Base-by-base conservation (phyloP, 371 early-diverging fungal species). In the Amoeboaphelidium occidentale region DNA sequence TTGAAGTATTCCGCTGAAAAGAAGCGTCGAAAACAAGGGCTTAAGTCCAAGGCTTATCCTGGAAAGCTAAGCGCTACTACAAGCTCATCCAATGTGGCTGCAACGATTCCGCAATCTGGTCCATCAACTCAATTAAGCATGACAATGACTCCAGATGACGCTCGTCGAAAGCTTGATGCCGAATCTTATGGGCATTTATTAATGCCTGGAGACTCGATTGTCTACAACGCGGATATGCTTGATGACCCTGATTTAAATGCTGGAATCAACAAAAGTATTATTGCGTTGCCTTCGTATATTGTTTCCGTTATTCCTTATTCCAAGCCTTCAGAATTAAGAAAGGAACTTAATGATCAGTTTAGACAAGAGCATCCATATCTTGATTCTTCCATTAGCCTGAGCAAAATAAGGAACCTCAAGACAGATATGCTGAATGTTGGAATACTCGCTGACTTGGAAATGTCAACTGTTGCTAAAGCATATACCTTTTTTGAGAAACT, bases 401-500 rank as follows among this genome's bases (percentile, higher is more conserved):
- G 73, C 50, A 77, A 83, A 55, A 83, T 88, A 23, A 67, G 85
- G 22, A 69, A 67, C 22, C 60, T 83, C 51, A 88, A 88, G 49
- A 46, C 57, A 0, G 67, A 72, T 48, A 53, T 88, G 46, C 49
- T 84, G 13, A 67, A 66, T 6, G 61, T 70, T 25, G 66, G 63
- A 1, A 50, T 27, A 49, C 45, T 25, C 50, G 51, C 63, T 51
- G 78, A 87, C 59, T 59, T 90, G 43, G 94, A 94, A 62, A 62
- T 89, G 17, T 85, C 89, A 1, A 85, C 79, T 47, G 76, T 89
- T 4, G 92, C 93, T 0, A 69, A 73, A 48, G 75, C 86, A 0
- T 84, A 75, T 67, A 90, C 79, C 1, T 92, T 81, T 58, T 81
- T 91, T 63, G 93, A 94, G 59, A 92, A 90, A 57, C 73, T 94